A percentile compares a stretch with the other conserved stretches of the same genome.
Conservation (phyloP, 1,284 basidiomycete species). For the Phellinidium pouzarii region DNA sequence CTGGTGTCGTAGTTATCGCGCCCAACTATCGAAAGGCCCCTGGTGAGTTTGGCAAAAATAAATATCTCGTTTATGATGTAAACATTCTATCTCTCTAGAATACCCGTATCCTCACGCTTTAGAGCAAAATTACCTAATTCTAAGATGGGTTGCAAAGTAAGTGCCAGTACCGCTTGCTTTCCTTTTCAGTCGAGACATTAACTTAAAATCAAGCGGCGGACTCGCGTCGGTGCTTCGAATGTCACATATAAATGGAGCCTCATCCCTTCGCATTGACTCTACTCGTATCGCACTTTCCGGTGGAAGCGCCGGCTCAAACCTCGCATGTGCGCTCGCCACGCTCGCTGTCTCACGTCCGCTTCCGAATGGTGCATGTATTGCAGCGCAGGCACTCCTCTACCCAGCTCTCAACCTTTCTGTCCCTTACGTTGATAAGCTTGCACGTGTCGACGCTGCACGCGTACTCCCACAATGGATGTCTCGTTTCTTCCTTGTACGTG, state of each 20-base stretch:
- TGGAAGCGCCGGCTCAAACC: constrained; percentile 24
- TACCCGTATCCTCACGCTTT: constrained; percentile 25
- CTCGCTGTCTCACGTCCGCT: constrained; percentile 18
- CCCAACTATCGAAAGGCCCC: constrained; percentile 25
- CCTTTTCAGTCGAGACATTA: neutral
- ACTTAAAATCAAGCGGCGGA: constrained; percentile 14
- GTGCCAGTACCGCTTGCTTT: neutral
- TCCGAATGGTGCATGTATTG: constrained; percentile 17
- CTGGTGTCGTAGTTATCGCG: constrained; percentile 22
- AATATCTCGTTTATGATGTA: neutral
- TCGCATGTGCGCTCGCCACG: constrained; percentile 21
- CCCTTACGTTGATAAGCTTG: constrained; percentile 23
- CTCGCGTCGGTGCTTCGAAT: constrained; percentile 13
- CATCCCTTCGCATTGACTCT: constrained; percentile 15
- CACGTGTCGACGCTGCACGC: constrained; percentile 21
- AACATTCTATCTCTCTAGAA: constrained; percentile 8
- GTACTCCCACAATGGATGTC: constrained; percentile 24
- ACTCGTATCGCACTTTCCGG: constrained; percentile 23
- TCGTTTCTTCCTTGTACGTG: constrained; percentile 20
- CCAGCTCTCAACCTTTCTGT: constrained; percentile 23
- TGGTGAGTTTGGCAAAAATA: constrained; percentile 10
- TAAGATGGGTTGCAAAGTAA: constrained; percentile 24
- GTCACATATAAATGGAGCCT: neutral
- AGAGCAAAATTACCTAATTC: constrained; percentile 21
- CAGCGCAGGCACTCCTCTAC: constrained; percentile 22